These are phyloP conservation scores for Drosera spatulata DNA, from an alignment of 179 eudicot genomes.

Conservation along the genomic window DNA sequence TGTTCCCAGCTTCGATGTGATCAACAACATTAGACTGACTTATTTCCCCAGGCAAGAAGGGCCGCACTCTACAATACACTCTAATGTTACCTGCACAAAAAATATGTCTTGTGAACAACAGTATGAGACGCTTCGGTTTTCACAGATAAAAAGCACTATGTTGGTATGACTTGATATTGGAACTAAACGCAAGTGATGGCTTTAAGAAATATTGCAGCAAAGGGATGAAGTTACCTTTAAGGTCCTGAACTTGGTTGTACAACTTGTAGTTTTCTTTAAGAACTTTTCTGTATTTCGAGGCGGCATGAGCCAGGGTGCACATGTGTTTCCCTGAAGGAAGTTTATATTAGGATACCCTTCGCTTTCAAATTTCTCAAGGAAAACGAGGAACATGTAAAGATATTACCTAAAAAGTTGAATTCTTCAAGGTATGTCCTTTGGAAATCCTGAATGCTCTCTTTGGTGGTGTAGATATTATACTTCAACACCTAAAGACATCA, in stretches of 20 bases:
- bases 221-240: conserved; percentile 47
- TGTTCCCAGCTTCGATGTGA: conserved; percentile 29
- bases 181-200: neutral
- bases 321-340: conserved; percentile 52
- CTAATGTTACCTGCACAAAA: conserved; percentile 43
- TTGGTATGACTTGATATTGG: neutral
- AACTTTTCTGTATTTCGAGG: conserved; percentile 85
- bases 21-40: conserved; percentile 24
- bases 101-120: neutral
- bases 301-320: conserved; percentile 71
- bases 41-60: conserved; percentile 37
- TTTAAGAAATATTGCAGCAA: neutral
- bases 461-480: conserved; percentile 51
- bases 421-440: conserved; percentile 82
- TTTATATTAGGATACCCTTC: neutral
- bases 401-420: conserved; percentile 53
- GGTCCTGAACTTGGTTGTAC: conserved; percentile 95
- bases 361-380: neutral
- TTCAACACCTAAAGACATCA: conserved; percentile 48
- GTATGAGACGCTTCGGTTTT: neutral
- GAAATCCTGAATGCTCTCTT: conserved; percentile 63
- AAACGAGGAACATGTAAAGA: neutral
- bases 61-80: conserved; percentile 59
- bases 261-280: conserved; percentile 90
- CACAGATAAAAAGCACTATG: neutral